These are phyloP conservation scores for Ophiostoma australiae DNA, from an alignment of 2,329 filamentous ascomycete species.

Conservation along the genomic window DNA sequence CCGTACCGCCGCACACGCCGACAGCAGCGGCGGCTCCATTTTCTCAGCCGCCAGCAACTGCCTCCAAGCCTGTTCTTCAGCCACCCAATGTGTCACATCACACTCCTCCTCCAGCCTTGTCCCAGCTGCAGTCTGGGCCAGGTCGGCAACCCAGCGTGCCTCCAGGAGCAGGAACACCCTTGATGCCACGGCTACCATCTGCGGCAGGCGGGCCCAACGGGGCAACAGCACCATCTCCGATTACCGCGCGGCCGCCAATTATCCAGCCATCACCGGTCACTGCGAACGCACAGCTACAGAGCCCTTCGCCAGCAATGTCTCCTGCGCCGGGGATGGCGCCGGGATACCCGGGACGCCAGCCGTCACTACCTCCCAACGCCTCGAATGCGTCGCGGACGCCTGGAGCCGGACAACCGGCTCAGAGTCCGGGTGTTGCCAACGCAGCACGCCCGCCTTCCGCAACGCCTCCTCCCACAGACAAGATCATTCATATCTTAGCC, in stretches of 20 bases:
- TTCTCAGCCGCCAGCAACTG: constrained; percentile 22
- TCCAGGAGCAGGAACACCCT: neutral
- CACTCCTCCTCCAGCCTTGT: constrained; percentile 19
- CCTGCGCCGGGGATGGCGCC: constrained; percentile 23
- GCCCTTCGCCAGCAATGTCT: constrained; percentile 33
- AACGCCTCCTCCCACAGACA: constrained; percentile 48
- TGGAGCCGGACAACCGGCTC: constrained; percentile 23
- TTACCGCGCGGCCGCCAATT: neutral
- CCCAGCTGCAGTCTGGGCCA: constrained; percentile 18
- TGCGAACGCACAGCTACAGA: constrained; percentile 27
- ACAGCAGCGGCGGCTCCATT: neutral
- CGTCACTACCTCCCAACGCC: constrained; percentile 15
- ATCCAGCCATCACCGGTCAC: constrained; percentile 12
- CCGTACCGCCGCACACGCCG: neutral
- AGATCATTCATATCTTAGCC: constrained; percentile 74
- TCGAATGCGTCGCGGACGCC: constrained; percentile 11
- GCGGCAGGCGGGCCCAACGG: neutral
- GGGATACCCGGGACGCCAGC: constrained; percentile 9
- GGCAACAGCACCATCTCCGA: constrained; percentile 8
- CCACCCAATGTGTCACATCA: constrained; percentile 7
- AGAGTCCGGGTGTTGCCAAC: neutral
- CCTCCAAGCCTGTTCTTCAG: constrained; percentile 14
- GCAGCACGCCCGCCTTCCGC: constrained; percentile 20
- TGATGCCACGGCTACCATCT: neutral
- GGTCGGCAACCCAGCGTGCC: constrained; percentile 10